Base-by-base conservation (phyloP, 768 basidiomycete genomes). In the Chalciporus piperatus region DNA sequence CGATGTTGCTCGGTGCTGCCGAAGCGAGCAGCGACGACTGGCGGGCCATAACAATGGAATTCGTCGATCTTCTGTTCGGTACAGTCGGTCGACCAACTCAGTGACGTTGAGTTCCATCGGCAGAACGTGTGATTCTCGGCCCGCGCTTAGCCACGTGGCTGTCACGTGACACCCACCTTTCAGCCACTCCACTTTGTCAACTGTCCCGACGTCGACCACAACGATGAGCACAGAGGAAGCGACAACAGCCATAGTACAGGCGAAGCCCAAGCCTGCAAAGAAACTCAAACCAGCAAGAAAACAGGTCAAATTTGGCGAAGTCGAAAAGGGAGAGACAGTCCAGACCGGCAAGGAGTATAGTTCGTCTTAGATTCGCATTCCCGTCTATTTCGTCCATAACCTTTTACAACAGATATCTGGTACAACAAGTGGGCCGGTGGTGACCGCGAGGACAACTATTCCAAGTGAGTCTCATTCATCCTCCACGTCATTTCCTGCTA, bases 381-480 rank as follows among this genome's bases (percentile, higher is more conserved):
- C 27, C 25, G 33, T 48, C 19, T 41, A 41, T n/a, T 28, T 14
- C 9, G 45, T 41, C 8, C 33, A 55, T 64, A 30, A 59, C 41
- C 20, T 16, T 5, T 27, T 45, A 59, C 47, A 30, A 57, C 53
- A 89, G 90, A 99, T 71, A 89, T 96, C 46, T 99, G 97, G 96
- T 98, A 96, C 68, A 94, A 98, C 72, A 96, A 97, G 73, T 98
- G 96, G 96, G 97, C 97, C n/a, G 97, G 97, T 48, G 97, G 96
- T 50, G 97, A 99, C 68, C 83, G 92, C 27, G 97, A 98, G 69
- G 96, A 99, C 67, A 88, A 83, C 51, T 93, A 98, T 67, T 95
- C 94, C 32, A 96, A 93, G 94, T 93, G 58, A 51, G 87, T 76
- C 13, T 30, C 8, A 42, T 54, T 13, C 39, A 47, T 16, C 13